These are phyloP conservation scores for Lentithecium fluviatile DNA, from an alignment of 495 filamentous ascomycete genomes.

Conservation along the genomic window DNA sequence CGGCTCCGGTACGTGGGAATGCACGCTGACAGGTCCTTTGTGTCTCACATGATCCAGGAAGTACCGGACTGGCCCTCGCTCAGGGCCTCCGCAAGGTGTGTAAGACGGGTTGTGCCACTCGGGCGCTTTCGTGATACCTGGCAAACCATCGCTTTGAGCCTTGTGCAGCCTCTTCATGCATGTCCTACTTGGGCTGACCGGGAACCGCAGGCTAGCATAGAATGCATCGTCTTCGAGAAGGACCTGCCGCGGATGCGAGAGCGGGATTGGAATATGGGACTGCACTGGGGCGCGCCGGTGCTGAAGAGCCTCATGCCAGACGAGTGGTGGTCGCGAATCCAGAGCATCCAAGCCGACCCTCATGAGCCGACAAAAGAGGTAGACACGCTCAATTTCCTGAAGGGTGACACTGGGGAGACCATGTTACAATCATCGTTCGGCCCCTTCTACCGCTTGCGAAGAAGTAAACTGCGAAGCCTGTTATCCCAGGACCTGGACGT, in stretches of 20 bases:
- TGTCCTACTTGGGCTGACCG: not conserved
- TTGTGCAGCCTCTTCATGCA: too few species aligned
- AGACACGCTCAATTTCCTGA: conserved; percentile 47
- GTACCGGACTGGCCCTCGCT: conserved; percentile 33
- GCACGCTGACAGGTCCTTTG: not conserved
- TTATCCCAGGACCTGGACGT: conserved; percentile 47
- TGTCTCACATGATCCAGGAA: conserved; percentile 20
- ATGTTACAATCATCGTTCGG: conserved; percentile 43
- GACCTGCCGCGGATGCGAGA: conserved; percentile 44
- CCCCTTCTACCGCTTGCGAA: conserved; percentile 50
- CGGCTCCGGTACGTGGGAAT: conserved; percentile 25
- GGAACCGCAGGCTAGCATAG: conserved; percentile 49
- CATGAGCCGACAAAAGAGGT: conserved; percentile 38
- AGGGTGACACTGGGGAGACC: conserved; percentile 50
- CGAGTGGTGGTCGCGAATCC: conserved; percentile 39
- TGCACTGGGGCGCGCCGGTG: conserved; percentile 54
- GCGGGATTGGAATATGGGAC: conserved; percentile 58
- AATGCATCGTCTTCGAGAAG: conserved; percentile 52
- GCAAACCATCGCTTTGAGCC: too few species aligned
- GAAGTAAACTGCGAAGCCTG: conserved; percentile 46
- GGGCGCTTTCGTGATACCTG: too few species aligned
- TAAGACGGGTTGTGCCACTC: not conserved
- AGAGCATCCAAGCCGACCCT: conserved; percentile 47
- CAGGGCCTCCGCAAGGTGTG: conserved; percentile 35
- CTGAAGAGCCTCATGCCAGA: conserved; percentile 46